Conservation (phyloP, 331 rosid species). For the Pyrus hybrid region DNA sequence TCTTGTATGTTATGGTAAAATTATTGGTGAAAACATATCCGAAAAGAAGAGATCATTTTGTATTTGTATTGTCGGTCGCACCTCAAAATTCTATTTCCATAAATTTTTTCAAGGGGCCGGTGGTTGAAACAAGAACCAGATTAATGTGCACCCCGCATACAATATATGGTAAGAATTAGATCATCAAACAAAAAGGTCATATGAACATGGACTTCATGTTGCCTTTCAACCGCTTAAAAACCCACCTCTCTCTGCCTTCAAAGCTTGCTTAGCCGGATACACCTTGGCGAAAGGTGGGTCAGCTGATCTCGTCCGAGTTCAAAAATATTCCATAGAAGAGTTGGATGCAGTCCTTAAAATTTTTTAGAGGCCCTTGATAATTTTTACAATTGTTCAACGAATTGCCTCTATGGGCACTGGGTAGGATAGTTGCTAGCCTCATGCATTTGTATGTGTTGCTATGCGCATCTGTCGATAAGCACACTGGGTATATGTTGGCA, state of each 20-base stretch:
- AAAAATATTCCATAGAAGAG: too few relatives aligned
- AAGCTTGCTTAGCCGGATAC: background rate
- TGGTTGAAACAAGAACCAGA: background rate
- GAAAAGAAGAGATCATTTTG: background rate
- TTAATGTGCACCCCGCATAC: background rate
- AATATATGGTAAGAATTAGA: background rate
- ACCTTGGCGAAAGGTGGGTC: too few relatives aligned
- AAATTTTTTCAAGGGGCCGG: background rate
- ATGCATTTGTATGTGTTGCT: too few relatives aligned
- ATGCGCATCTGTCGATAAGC: too few relatives aligned
- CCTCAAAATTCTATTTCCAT: background rate
- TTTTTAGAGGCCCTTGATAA: too few relatives aligned
- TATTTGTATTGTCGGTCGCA: background rate
- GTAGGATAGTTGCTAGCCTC: too few relatives aligned
- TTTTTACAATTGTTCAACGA: too few relatives aligned
- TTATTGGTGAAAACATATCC: too few relatives aligned
- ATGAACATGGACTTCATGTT: background rate
- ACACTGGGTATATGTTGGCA: too few relatives aligned
- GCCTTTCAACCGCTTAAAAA: background rate
- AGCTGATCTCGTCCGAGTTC: rapidly evolving
- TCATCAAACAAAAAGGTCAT: background rate
- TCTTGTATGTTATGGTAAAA: background rate
- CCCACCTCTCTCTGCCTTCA: background rate
- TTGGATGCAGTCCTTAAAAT: too few relatives aligned
- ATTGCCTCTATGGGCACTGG: too few relatives aligned